These are phyloP conservation scores for Schwanniomyces sp. DNA, from an alignment of 805 yeast genomes.

Conservation along the genomic window DNA sequence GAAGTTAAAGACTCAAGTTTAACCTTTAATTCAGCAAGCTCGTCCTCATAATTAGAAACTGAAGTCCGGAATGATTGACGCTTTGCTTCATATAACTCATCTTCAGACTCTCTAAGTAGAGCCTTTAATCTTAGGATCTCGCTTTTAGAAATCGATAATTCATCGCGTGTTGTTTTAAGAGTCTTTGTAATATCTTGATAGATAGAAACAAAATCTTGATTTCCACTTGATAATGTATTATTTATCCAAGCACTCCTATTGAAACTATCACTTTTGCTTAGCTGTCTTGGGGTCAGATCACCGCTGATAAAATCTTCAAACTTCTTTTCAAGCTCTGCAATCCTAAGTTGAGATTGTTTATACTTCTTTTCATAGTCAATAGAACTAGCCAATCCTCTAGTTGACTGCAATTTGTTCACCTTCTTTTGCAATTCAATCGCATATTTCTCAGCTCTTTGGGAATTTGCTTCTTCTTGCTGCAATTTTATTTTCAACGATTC, in stretches of 20 bases:
- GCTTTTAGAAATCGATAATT: conserved; percentile 38
- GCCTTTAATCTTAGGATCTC: conserved; percentile 43
- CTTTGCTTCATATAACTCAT: conserved; percentile 41
- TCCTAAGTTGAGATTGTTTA: conserved; percentile 32
- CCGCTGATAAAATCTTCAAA: conserved; percentile 22
- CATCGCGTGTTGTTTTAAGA: conserved; percentile 43
- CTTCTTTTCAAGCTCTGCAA: conserved; percentile 30
- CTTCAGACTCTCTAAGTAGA: conserved; percentile 42
- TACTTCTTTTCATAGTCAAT: conserved; percentile 37
- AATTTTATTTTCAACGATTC: conserved; percentile 48
- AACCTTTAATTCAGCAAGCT: conserved; percentile 50
- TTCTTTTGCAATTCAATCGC: conserved; percentile 45
- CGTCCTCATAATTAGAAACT: conserved; percentile 34
- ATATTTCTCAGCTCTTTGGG: conserved; percentile 50
- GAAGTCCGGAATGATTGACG: conserved; percentile 41
- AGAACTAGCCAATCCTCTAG: conserved; percentile 32
- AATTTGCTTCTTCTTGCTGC: conserved; percentile 52
- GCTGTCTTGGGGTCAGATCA: conserved; percentile 8
- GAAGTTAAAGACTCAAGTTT: conserved; percentile 55
- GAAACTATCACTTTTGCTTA: conserved; percentile 36
- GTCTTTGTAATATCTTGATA: conserved; percentile 52
- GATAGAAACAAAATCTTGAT: conserved; percentile 47
- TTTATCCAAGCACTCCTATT: conserved; percentile 21
- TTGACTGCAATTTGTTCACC: conserved; percentile 40
- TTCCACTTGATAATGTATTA: conserved; percentile 24